Base-by-base conservation (phyloP, 768 basidiomycete species). In the Amanita polypyramis region DNA sequence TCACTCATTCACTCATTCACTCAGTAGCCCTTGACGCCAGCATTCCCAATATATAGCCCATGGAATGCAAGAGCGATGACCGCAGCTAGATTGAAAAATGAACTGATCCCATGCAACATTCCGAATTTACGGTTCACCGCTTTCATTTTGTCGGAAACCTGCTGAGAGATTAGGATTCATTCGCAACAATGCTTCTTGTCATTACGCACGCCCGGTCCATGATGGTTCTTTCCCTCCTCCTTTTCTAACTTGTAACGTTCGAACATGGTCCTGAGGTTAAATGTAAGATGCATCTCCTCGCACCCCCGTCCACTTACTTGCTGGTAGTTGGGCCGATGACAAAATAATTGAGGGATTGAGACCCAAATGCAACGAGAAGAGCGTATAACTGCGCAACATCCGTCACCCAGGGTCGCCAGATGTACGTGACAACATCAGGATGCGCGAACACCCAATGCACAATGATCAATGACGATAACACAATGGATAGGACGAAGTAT, bases 101-200 rank as follows among this genome's bases (percentile, higher is more conserved):
- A 81, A 60, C 81, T 81, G 54, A 84, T 58, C 7, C 83, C 82
- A 59, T 90, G 86, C 45, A 84, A 66, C 55, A 64, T 65, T 2
- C 75, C 75, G 59, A 92, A 92, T 38, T 69, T 72, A 54, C 69
- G 69, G 64, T 81, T 86, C 52, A 89, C 57, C 2, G 72, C 70
- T 59, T 81, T 82, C 81, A 90, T 85, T 42, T 76, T 68, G 27
- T 63, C 62, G 3, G 85, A 86, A 4, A 80, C 76, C 82, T 87
- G 51, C 15, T 17, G 6, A 38, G 34, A 34, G 10, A 20, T 32
- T 17, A 6, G 30, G 8, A 35, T 41, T 36, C 21, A 54, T 39
- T 50, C 34, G 54, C 49, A 42, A 5, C 17, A 32, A 15, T 30
- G 15, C 11, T 0, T 25, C 21, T 30, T 4, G 19, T 34, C 45